Evolutionary conservation across 305 asterid genomes (phyloP).

Genomic region (Fraxinus xanthoxyloides): DNA sequence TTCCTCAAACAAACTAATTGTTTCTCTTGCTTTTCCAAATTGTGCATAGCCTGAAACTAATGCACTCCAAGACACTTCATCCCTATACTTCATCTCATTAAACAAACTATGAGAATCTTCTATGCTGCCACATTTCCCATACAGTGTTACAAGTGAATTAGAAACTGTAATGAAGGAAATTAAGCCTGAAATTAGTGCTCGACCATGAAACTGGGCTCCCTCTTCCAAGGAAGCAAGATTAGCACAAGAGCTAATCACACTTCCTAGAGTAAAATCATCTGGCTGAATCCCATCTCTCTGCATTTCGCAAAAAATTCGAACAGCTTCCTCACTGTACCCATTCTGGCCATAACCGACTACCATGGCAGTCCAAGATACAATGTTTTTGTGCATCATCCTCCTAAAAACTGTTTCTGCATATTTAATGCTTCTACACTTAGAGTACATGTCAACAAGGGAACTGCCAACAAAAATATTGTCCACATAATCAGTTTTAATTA

Average conservation of each 20-base stretch:
- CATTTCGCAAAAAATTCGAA: constrained; percentile 65
- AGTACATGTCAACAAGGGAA: constrained; percentile 88
- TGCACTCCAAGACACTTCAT: constrained; percentile 89
- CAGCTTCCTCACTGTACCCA: constrained; percentile 82
- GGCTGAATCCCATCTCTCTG: constrained; percentile 57
- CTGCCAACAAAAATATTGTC: constrained; percentile 78
- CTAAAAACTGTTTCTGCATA: constrained; percentile 66
- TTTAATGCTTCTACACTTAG: constrained; percentile 63
- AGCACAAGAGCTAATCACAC: constrained; percentile 86
- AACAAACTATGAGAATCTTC: constrained; percentile 62
- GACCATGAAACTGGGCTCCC: constrained; percentile 87
- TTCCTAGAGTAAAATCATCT: constrained; percentile 74
- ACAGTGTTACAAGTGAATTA: constrained; percentile 77
- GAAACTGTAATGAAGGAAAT: constrained; percentile 67
- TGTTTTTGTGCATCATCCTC: constrained; percentile 59
- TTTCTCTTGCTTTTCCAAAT: constrained; percentile 74
- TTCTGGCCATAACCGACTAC: constrained; percentile 88
- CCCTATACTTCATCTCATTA: constrained; percentile 54
- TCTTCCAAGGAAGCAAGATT: constrained; percentile 92
- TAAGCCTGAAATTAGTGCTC: constrained; percentile 67
- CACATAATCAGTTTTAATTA: constrained; percentile 51
- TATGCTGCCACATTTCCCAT: constrained; percentile 83
- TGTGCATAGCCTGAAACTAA: constrained; percentile 81
- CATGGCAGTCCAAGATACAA: constrained; percentile 96
- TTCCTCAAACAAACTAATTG: constrained; percentile 63